Percentiles rank a stretch among this genome's conserved stretches.
Evolutionary conservation across 2,329 filamentous ascomycete genomes (phyloP).

Genomic region (Orbilia blumenaviensis): DNA sequence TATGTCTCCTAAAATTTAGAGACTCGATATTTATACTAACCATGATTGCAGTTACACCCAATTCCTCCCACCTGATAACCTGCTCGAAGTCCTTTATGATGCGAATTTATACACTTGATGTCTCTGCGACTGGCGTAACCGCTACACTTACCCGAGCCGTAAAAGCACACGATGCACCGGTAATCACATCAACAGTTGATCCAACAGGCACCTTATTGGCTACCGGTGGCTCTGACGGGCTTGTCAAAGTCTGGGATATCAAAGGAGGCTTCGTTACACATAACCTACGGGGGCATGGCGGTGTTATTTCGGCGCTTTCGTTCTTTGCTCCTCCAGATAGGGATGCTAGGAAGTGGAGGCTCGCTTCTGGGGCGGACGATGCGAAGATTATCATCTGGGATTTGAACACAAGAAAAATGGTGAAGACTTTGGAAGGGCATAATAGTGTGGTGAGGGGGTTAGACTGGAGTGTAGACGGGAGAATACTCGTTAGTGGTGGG

Average conservation of each 20-base stretch:
- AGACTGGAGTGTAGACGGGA: constrained; percentile 66
- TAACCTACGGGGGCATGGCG: constrained; percentile 91
- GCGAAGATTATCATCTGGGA: constrained; percentile 93
- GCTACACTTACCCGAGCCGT: constrained; percentile 78
- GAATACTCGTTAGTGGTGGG: constrained; percentile 78
- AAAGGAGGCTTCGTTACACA: constrained; percentile 89
- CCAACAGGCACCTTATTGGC: constrained; percentile 87
- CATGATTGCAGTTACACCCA: constrained; percentile 75
- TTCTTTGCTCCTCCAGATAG: constrained; percentile 75
- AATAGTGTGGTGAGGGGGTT: constrained; percentile 91
- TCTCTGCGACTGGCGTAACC: constrained; percentile 66
- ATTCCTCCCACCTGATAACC: constrained; percentile 84
- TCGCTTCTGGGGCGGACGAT: constrained; percentile 92
- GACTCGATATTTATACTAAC: constrained; percentile 50
- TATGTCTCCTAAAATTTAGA: constrained; percentile 60
- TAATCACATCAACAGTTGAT: constrained; percentile 85
- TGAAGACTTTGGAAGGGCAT: constrained; percentile 85
- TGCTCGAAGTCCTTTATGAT: constrained; percentile 96
- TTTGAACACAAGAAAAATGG: constrained; percentile 79
- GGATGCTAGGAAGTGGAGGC: constrained; percentile 70
- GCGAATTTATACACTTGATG: constrained; percentile 82
- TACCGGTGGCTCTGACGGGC: constrained; percentile 90
- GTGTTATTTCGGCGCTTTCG: constrained; percentile 85
- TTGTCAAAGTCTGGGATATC: constrained; percentile 97
- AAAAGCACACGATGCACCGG: constrained; percentile 89